Base-by-base conservation (phyloP, 805 yeast genomes). In the Metschnikowia lochheadii region DNA sequence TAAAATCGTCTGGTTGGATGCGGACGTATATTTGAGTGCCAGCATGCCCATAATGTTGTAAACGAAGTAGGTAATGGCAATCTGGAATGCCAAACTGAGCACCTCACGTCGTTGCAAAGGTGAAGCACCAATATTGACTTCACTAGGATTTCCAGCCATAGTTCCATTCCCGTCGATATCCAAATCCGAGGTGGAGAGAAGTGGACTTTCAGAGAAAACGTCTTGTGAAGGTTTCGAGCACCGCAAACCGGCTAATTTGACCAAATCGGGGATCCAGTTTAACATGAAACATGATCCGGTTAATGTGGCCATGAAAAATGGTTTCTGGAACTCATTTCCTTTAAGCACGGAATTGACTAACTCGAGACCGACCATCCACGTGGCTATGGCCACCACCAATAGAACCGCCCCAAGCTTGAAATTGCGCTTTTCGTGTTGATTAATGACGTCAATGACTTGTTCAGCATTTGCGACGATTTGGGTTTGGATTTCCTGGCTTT, bases 331-430 rank as follows among this genome's bases (percentile, higher is more conserved):
- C 11, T 69, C 72, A 21, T 70, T 77, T 29, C 74, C 75, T 51
- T 80, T 80, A 51, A 79, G 62, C n/a, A 78, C 75, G 4, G 66
- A 59, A 53, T 78, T 80, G 41, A 77, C 77, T 53, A 79, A 52
- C 54, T 79, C 82, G 17, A 76, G 64, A 0, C 82, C 80, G 3
- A 70, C 48, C 35, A 80, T 70, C 82, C 83, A 79, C 0, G 79
- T 68, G 7, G 65, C 49, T 7, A 80, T 68, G 1, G 78, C 76
- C 3, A 76, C 45, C 8, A 72, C 58, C 33, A 80, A 63, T 34
- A 77, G 63, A 7, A 71, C 33, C 4, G 77, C 58, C 1, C 84
- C 84, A 18, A 68, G 63, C n/a, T 63, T 54, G 69, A 75, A 80
- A 52, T 73, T 73, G 41, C 55, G 60, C 20, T 67, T 62, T 52